Evolutionary conservation across 2,329 filamentous ascomycete species (phyloP).

Genomic region (Pezizomycotina sp.): DNA sequence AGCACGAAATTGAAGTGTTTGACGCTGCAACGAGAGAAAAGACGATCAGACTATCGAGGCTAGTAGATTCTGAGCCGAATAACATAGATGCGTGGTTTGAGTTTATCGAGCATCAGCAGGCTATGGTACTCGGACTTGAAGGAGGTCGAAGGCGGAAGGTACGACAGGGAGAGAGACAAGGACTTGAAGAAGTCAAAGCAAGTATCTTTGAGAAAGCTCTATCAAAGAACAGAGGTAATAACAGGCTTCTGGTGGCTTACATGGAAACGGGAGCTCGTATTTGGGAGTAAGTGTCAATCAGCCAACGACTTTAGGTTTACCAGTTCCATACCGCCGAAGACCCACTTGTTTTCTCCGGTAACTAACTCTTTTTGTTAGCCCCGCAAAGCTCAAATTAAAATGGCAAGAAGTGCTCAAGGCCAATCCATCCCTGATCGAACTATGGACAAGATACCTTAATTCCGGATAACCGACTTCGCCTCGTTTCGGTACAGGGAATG

Average conservation of each 20-base stretch:
- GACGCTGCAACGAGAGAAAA: conserved; percentile 12
- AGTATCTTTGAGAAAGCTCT: conserved; percentile 66
- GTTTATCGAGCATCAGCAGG: conserved; percentile 63
- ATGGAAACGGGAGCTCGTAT: conserved; percentile 58
- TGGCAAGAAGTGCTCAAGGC: conserved; percentile 48
- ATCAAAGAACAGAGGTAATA: conserved; percentile 36
- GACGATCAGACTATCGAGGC: conserved; percentile 27
- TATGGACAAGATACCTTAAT: conserved; percentile 48
- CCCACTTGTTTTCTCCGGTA: no score
- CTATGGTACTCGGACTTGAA: conserved; percentile 34
- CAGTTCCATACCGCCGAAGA: no score
- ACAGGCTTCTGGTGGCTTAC: conserved; percentile 48
- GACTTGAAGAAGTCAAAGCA: conserved; percentile 59
- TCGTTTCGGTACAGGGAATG: conserved; percentile 53
- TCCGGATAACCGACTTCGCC: conserved; percentile 45
- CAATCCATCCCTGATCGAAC: conserved; percentile 40
- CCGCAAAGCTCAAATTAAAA: conserved; percentile 41
- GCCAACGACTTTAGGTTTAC: no score
- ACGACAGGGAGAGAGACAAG: conserved; percentile 37
- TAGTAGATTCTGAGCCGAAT: conserved; percentile 47
- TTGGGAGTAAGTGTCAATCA: no score
- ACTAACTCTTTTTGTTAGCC: no score
- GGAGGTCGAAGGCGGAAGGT: conserved; percentile 31
- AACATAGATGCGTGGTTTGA: conserved; percentile 59
- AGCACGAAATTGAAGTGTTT: conserved; percentile 9